These are phyloP conservation scores for Penicillium sp. DNA, from an alignment of 2,329 filamentous ascomycete species.

Conservation along the genomic window DNA sequence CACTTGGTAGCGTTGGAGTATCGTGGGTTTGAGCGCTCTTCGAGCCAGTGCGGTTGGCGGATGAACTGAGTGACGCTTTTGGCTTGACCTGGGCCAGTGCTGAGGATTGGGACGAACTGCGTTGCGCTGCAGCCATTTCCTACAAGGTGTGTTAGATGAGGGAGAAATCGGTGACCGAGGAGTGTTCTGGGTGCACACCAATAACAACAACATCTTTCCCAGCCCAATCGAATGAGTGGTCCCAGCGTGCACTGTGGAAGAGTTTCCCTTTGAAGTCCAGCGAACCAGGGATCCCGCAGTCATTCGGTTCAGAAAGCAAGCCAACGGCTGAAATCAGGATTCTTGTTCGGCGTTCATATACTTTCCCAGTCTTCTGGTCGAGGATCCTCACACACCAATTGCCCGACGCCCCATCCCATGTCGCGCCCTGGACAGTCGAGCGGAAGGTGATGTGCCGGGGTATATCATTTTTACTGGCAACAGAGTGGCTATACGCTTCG, in stretches of 20 bases:
- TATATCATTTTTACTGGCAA: conserved; percentile 28
- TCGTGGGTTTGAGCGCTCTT: conserved; percentile 49
- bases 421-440: conserved; percentile 26
- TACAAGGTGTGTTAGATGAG: conserved; percentile 12
- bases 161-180: neutral
- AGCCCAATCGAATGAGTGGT: conserved; percentile 44
- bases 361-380: conserved; percentile 5
- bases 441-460: conserved; percentile 27
- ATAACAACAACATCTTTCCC: conserved; percentile 46
- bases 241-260: conserved; percentile 51
- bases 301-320: conserved; percentile 32
- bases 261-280: conserved; percentile 42
- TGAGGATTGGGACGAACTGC: conserved; percentile 54
- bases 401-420: neutral
- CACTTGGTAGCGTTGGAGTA: conserved; percentile 49
- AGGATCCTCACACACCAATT: conserved; percentile 13
- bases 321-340: conserved; percentile 40
- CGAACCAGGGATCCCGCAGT: conserved; percentile 34
- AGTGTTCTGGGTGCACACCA: conserved; percentile 30
- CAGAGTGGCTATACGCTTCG: conserved; percentile 30
- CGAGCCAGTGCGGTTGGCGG: conserved; percentile 57
- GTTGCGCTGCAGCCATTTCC: conserved; percentile 56
- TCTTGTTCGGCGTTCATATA: conserved; percentile 27
- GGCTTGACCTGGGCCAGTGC: conserved; percentile 39
- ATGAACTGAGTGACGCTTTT: conserved; percentile 53